phyloP scores from a whole-genome alignment of 1,139 yeast species.

The Magnusiomyces magnusii region DNA sequence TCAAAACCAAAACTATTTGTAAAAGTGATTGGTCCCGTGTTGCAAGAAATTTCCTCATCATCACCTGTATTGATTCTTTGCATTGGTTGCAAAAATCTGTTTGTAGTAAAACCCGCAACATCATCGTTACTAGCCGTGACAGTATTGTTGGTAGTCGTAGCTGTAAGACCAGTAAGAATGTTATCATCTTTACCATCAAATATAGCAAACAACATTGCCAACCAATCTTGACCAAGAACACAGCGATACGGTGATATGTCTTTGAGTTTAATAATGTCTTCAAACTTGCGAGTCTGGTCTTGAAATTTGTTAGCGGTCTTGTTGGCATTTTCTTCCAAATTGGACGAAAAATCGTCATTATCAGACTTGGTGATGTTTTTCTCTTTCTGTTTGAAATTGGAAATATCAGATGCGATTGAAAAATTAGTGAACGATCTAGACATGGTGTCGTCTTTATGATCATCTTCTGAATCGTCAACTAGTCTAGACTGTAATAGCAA shows the following conservation, averaged over 20 bases:
- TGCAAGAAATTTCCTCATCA: neutral
- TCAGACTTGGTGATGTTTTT: no score
- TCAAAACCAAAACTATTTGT: neutral
- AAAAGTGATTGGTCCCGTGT: neutral
- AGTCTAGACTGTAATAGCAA: neutral
- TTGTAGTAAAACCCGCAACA: no score
- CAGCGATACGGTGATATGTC: conserved; percentile 13
- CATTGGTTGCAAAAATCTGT: no score
- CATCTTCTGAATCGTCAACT: neutral
- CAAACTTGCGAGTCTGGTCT: neutral
- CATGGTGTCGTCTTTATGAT: neutral
- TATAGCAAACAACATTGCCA: neutral
- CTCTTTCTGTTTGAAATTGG: no score
- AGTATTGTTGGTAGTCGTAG: no score
- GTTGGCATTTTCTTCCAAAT: no score
- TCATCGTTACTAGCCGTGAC: no score
- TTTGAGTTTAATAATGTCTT: conserved; percentile 2
- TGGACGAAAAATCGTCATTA: no score
- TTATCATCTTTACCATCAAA: neutral
- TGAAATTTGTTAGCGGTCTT: no score
- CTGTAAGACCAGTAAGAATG: no score
- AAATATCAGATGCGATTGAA: no score
- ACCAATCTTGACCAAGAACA: conserved; percentile 15
- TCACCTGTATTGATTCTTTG: neutral
- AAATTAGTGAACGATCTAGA: no score